Percentiles rank a stretch among this genome's conserved stretches.
Conservation (phyloP, 495 filamentous ascomycete genomes). For the Pyronema omphalodes region DNA sequence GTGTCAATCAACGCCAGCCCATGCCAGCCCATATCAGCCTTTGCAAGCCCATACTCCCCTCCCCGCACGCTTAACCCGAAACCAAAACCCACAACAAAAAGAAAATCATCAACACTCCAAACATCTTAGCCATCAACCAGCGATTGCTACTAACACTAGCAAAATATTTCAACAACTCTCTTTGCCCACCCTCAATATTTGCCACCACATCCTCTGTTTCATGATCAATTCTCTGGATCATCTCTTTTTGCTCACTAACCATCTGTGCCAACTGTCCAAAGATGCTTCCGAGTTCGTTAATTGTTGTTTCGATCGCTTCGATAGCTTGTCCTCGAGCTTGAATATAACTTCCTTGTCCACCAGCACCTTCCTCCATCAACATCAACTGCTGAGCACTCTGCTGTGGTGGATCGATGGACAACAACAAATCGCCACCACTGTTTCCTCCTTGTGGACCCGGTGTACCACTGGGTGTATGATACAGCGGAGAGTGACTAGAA, state of each 20-base stretch:
- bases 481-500: slow-evolving; percentile 47
- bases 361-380: slow-evolving; percentile 85
- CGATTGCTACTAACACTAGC: slow-evolving; percentile 77
- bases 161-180: slow-evolving; percentile 95
- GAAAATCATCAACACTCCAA: slow-evolving; percentile 51
- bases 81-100: slow-evolving; percentile 32
- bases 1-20: no score
- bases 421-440: slow-evolving; percentile 50
- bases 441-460: slow-evolving; percentile 26
- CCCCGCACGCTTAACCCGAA: background rate
- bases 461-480: slow-evolving; percentile 47
- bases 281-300: slow-evolving; percentile 81
- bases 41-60: background rate
- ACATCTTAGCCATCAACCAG: slow-evolving; percentile 98
- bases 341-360: slow-evolving; percentile 63
- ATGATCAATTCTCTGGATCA: slow-evolving; percentile 83
- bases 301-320: slow-evolving; percentile 89
- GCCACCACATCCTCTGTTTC: slow-evolving; percentile 94
- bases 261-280: slow-evolving; percentile 94
- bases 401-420: slow-evolving; percentile 49
- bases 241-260: slow-evolving; percentile 93
- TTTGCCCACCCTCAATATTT: slow-evolving; percentile 88
- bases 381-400: slow-evolving; percentile 68
- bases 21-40: no score
- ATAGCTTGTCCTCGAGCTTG: slow-evolving; percentile 89